These are phyloP conservation scores for Pseudogymnoascus sp. DNA, from an alignment of 2,329 filamentous ascomycete genomes.

Conservation along the genomic window DNA sequence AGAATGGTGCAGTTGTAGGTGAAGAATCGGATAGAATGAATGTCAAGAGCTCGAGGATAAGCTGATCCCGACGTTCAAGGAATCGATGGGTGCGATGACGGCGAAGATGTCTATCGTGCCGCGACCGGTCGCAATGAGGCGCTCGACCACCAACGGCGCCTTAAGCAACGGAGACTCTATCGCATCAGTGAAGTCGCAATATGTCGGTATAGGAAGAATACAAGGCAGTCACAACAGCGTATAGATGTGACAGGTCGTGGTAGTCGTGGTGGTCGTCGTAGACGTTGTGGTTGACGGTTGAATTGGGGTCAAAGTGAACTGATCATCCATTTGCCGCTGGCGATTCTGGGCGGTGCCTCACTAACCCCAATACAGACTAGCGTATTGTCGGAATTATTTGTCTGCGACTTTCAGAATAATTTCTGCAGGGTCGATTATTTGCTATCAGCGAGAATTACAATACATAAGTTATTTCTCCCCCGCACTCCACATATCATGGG, in stretches of 20 bases:
- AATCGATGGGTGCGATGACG: constrained; percentile 3
- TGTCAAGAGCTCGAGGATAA: neutral
- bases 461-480: neutral
- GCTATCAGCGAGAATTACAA: neutral
- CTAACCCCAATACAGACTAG: constrained; percentile 6
- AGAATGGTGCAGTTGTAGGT: neutral
- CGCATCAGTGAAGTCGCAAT: constrained; percentile 7
- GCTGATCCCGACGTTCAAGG: neutral
- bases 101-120: constrained; percentile 1
- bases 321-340: constrained; percentile 5
- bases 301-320: constrained; percentile 4
- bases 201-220: neutral
- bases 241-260: neutral
- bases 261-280: neutral
- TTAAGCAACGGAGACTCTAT: neutral
- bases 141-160: constrained; percentile 7
- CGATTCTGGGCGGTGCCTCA: constrained; percentile 8
- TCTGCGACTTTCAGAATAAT: constrained; percentile 10
- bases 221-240: constrained; percentile 1
- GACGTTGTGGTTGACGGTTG: neutral
- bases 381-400: constrained; percentile 8
- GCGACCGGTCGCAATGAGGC: constrained; percentile 8
- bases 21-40: neutral
- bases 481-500: constrained; percentile 6
- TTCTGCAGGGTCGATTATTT: constrained; percentile 10